Evolutionary conservation across 2,329 filamentous ascomycete genomes (phyloP).

Genomic region (Penicillium hordei): DNA sequence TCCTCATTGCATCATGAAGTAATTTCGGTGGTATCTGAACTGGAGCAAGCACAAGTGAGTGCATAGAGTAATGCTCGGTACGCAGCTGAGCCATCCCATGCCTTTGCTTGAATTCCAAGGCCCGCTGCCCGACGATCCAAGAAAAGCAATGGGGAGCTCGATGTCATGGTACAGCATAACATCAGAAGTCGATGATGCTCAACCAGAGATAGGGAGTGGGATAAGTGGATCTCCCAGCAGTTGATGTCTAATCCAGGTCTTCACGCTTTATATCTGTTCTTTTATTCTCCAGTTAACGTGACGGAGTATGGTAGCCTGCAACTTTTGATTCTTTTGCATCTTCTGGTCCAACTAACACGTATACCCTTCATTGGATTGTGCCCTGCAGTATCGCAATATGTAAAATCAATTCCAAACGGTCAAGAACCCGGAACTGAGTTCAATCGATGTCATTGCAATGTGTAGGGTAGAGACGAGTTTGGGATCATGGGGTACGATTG

Average conservation of each 20-base stretch:
- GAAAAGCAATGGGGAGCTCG: not conserved
- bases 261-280: not conserved
- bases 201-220: not conserved
- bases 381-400: not conserved
- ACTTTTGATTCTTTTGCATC: not conserved
- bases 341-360: not conserved
- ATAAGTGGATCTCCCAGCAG: not conserved
- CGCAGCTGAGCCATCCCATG: conserved; percentile 3
- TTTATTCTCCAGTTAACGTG: not conserved
- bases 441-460: conserved; percentile 3
- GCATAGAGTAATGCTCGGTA: not conserved
- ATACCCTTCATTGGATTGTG: not conserved
- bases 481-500: not conserved
- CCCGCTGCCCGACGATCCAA: conserved; percentile 9
- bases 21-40: conserved; percentile 1
- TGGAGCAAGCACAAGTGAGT: too few relatives aligned
- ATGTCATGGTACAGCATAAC: conserved; percentile 1
- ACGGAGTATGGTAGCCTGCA: too few relatives aligned
- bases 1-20: conserved; percentile 24
- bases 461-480: conserved; percentile 2
- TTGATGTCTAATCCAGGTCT: not conserved
- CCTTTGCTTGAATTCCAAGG: conserved; percentile 8
- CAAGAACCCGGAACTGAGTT: not conserved
- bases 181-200: conserved; percentile 11
- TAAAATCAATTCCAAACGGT: not conserved